Base-by-base conservation (phyloP, 1,139 yeast species). In the Candida buenavistaensis region DNA sequence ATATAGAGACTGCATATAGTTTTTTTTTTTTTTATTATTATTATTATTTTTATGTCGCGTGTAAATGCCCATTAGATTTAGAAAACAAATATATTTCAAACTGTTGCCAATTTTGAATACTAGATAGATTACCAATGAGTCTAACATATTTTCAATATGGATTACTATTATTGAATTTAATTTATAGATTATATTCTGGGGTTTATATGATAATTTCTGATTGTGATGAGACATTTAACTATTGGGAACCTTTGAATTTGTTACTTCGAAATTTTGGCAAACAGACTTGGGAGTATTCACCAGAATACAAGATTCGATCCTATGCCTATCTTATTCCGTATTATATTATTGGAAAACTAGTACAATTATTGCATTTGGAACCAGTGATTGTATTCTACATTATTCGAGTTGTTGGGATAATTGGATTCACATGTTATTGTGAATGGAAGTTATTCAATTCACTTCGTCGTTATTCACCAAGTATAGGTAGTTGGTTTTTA, bases 201-300 rank as follows among this genome's bases (percentile, higher is more conserved):
- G 48, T 70, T 11, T 72, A 63, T 49, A 79, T 87, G 58, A 80
- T 84, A 26, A 82, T 88, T 17, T 76, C 90, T 2, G 96, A 88
- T 52, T 87, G 96, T 55, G 96, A 88, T 56, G 95, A 85, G 55
- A 72, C 78, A 24, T 90, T 78, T 71, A 90, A 90, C 52, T 90
- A 87, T 60, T 89, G 90, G 92, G 98, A 90, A 48, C 97, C 98
- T 0, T 66, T 90, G 39, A 92, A 90, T 54, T 69, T 84, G 36
- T 51, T 90, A 24, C 62, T 83, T 3, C 75, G 96, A 46, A 84
- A 83, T 2, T 88, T 86, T 56, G 98, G 97, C 3, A 85, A 88
- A 48, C 89, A 89, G 57, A 90, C 97, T 0, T 90, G 97, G 97
- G 97, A 90, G 53, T 90, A 90, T 56, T 87, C 96, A 1, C 97